Conservation (phyloP, 257 asterid genomes). For the Henckelia pumila region DNA sequence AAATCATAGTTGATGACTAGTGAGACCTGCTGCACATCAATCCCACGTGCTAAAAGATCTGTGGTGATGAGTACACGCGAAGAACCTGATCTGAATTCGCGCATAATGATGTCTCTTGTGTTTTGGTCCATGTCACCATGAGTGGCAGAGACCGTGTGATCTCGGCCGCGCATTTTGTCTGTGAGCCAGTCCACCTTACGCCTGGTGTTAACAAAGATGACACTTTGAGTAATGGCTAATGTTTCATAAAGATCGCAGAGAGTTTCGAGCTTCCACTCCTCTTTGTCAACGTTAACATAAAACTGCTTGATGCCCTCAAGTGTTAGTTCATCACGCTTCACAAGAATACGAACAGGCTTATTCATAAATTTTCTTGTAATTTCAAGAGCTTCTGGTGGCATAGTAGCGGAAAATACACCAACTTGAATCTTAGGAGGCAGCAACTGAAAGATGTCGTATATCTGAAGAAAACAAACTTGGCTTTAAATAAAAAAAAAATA, state of each 20-base stretch:
- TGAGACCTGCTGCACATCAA: slow-evolving; percentile 62
- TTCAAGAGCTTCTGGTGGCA: slow-evolving; percentile 67
- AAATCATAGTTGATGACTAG: slow-evolving; percentile 56
- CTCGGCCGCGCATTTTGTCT: slow-evolving; percentile 54
- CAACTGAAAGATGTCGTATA: slow-evolving; percentile 52
- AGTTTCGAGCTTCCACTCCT: slow-evolving; percentile 54
- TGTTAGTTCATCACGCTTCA: slow-evolving; percentile 57
- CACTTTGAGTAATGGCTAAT: slow-evolving; percentile 55
- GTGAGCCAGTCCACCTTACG: slow-evolving; percentile 69
- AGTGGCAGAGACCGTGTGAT: slow-evolving; percentile 52
- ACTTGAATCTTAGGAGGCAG: slow-evolving; percentile 65
- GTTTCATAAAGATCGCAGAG: slow-evolving; percentile 54
- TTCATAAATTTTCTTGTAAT: slow-evolving; percentile 62
- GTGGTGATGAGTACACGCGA: slow-evolving; percentile 63
- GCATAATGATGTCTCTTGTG: slow-evolving; percentile 57
- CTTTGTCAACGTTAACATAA: slow-evolving; percentile 46
- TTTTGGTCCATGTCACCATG: slow-evolving; percentile 69
- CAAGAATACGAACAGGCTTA: slow-evolving; percentile 58
- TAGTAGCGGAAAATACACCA: slow-evolving; percentile 57
- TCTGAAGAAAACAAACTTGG: slow-evolving; percentile 24
- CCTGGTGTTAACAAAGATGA: slow-evolving; percentile 60
- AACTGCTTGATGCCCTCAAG: slow-evolving; percentile 58
- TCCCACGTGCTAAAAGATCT: slow-evolving; percentile 62
- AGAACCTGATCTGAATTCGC: slow-evolving; percentile 60
- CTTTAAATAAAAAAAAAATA: slow-evolving; percentile 14